Conservation (phyloP, 805 yeast genomes). For the Wilhelminamyces savonicus region DNA sequence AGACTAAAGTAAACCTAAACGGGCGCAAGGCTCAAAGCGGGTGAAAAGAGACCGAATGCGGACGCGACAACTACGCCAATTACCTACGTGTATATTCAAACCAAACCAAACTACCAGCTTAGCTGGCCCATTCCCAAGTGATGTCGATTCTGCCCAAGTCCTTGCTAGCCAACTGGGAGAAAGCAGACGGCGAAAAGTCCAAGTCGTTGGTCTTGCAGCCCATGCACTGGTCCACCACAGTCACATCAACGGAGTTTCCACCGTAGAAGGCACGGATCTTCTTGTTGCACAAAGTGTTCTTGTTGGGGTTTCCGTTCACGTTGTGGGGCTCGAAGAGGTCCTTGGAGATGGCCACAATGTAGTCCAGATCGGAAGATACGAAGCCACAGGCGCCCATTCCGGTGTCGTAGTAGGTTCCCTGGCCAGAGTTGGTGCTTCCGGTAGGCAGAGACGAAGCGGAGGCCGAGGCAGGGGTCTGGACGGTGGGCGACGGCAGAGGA, state of each 20-base stretch:
- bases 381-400: slow-evolving; percentile 53
- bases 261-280: slow-evolving; percentile 39
- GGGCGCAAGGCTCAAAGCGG: too few relatives aligned
- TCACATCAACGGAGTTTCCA: slow-evolving; percentile 50
- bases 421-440: slow-evolving; percentile 23
- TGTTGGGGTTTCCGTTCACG: slow-evolving; percentile 32
- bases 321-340: slow-evolving; percentile 30
- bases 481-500: slow-evolving; percentile 1
- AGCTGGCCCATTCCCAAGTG: slow-evolving; percentile 44
- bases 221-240: slow-evolving; percentile 52
- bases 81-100: too few relatives aligned
- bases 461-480: slow-evolving; percentile 10
- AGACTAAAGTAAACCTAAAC: too few relatives aligned
- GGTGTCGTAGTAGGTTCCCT: slow-evolving; percentile 45
- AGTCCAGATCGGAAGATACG: slow-evolving; percentile 38
- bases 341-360: slow-evolving; percentile 47
- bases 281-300: slow-evolving; percentile 49
- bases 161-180: slow-evolving; percentile 43
- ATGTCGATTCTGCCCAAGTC: slow-evolving; percentile 49
- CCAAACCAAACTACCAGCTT: too few relatives aligned
- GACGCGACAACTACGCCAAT: too few relatives aligned
- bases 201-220: slow-evolving; percentile 46
- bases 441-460: slow-evolving; percentile 8
- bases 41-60: too few relatives aligned
- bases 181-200: slow-evolving; percentile 60